Conservation (phyloP, 345 rosid species). For the Eucalyptus pauciflora region DNA sequence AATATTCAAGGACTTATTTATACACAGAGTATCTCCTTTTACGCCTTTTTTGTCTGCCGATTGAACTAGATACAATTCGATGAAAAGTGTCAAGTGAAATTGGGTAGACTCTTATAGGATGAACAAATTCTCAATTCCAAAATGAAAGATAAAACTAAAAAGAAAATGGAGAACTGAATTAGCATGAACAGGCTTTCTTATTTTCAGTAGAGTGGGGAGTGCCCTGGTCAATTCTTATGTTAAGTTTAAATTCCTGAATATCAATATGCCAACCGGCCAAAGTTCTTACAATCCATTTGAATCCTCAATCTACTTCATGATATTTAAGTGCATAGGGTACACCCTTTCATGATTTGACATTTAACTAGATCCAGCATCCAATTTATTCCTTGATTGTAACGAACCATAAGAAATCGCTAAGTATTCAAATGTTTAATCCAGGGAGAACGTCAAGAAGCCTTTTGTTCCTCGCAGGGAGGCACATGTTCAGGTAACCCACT, state of each 20-base stretch:
- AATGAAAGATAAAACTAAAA: neutral
- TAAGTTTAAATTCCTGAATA: neutral
- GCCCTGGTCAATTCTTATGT: neutral
- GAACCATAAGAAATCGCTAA: neutral
- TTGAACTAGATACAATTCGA: neutral
- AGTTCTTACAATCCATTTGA: neutral
- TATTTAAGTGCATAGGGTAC: neutral
- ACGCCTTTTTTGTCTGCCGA: neutral
- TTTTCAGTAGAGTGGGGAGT: neutral
- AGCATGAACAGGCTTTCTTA: neutral
- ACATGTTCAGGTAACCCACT: conserved; percentile 72
- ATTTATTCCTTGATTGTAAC: neutral
- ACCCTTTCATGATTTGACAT: neutral
- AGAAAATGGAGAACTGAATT: neutral
- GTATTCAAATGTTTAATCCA: conserved; percentile 5
- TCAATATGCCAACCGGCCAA: neutral
- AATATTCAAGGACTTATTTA: neutral
- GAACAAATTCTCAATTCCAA: neutral
- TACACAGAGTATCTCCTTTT: neutral
- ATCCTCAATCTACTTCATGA: neutral
- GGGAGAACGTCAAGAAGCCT: conserved; percentile 67
- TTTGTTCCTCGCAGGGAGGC: conserved; percentile 58
- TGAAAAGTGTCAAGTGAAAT: neutral
- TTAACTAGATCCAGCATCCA: neutral
- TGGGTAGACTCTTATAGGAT: neutral